Conservation (phyloP, 805 yeast species). For the Yamadazyma olivae region DNA sequence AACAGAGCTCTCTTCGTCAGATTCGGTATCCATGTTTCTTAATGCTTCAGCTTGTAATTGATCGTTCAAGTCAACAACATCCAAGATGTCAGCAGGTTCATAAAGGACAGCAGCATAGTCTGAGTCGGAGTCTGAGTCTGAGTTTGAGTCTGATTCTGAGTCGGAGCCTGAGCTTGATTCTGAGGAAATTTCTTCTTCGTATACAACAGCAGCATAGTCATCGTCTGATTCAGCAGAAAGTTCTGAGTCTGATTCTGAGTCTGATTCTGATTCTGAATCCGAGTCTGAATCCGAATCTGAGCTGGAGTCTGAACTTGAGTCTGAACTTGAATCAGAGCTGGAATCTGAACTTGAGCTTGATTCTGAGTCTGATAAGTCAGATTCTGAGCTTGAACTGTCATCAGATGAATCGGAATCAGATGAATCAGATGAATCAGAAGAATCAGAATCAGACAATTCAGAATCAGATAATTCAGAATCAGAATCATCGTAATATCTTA, state of each 20-base stretch:
- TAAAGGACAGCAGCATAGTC: slow-evolving; percentile 13
- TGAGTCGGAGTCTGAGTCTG: slow-evolving; percentile 8
- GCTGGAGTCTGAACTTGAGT: slow-evolving; percentile 6
- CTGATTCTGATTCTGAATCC: slow-evolving; percentile 8
- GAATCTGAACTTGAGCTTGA: slow-evolving; percentile 6
- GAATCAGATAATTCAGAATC: no score
- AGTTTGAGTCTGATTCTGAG: slow-evolving; percentile 1
- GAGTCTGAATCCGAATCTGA: slow-evolving; percentile 6
- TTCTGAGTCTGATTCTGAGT: slow-evolving; percentile 8
- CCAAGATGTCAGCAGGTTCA: slow-evolving; percentile 30
- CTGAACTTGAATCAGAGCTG: no score
- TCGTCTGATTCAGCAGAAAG: slow-evolving; percentile 1
- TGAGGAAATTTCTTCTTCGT: no score
- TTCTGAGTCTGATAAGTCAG: slow-evolving; percentile 8
- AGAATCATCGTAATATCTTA: slow-evolving; percentile 18
- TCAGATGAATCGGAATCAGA: no score
- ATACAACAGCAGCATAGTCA: no score
- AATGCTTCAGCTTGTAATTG: slow-evolving; percentile 34
- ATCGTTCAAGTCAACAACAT: slow-evolving; percentile 37
- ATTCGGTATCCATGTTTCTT: slow-evolving; percentile 11
- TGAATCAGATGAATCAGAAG: no score
- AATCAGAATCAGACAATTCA: no score
- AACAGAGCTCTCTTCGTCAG: slow-evolving; percentile 17
- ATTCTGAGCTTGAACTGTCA: no score
- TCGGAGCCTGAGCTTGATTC: slow-evolving; percentile 6